Base-by-base conservation (phyloP, 2,329 filamentous ascomycete genomes). In the Apiospora malaysiana region DNA sequence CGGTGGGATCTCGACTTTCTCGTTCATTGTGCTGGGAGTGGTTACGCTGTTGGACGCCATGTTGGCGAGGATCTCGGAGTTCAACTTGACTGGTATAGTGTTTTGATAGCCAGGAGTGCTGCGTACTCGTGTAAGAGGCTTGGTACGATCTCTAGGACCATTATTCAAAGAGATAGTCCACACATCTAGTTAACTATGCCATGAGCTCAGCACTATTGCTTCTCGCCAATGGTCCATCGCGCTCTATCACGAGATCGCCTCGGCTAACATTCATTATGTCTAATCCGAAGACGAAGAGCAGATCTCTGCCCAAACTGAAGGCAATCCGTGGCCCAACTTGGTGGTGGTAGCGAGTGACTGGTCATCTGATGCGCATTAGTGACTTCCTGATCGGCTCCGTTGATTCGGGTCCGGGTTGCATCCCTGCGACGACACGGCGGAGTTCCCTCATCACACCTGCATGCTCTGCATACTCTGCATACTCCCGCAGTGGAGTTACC, bases 1-100 rank as follows among this genome's bases (percentile, higher is more conserved):
- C 16, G 42, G n/a, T n/a, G 51, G 42, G 23, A 27, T 27, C n/a
- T 43, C 67, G 25, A n/a, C 6, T 45, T 71, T 71, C 46, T 73
- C 70, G 66, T 63, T 42, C 27, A 66, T 25, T 1, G 67, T 37
- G 16, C 25, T 47, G 16, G 69, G 67, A 4, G 66, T 51, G 43
- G 27, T 4, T 4, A 56, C 49, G 25, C 49, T 51, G 14, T 10
- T n/a, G n/a, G 68, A 37, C 23, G 40, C 23, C 49, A 56, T 56
- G 7, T 56, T 18, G 10, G 6, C 5, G 7, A 14, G 27, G 23
- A 7, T 8, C 23, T 2, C 4, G 23, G 12, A 14, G 8, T 5
- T 9, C 40, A 42, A 4, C 40, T 42, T 10, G 40, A 42, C 12
- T 42, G 40, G 12, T 42, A 9, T 9, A 42, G 40, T 42, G 8